Conservation (phyloP, 768 basidiomycete species). For the Leccinum rimulosum region DNA sequence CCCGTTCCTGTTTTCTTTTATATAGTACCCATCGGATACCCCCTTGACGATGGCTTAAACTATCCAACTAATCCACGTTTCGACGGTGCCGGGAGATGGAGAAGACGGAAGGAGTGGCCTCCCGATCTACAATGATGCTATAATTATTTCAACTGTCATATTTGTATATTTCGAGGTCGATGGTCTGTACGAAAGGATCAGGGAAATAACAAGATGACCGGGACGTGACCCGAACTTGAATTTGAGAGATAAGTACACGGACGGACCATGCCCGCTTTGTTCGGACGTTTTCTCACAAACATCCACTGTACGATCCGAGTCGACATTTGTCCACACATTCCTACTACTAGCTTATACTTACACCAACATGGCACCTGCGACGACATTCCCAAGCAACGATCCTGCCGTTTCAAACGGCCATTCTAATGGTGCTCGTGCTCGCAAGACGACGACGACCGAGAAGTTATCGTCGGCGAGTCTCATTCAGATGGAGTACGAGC, state of each 20-base stretch:
- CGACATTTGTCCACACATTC: not conserved
- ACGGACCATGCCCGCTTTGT: conserved; percentile 17
- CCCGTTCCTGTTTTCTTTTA: conserved; percentile 5
- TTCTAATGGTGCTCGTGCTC: conserved; percentile 4
- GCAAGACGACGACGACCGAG: conserved; percentile 14
- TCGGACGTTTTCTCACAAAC: conserved; percentile 1
- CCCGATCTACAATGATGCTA: conserved; percentile 49
- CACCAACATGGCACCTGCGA: conserved; percentile 26
- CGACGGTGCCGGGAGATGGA: conserved; percentile 64
- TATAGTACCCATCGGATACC: conserved; percentile 52
- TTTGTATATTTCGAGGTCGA: not conserved
- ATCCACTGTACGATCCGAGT: not conserved
- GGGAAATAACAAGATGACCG: not conserved
- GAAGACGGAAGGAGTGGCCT: conserved; percentile 70
- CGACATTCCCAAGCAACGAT: conserved; percentile 7
- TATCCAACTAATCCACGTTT: conserved; percentile 75
- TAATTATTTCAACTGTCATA: not conserved
- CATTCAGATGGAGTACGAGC: conserved; percentile 77
- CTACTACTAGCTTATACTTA: not conserved
- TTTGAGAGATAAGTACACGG: conserved; percentile 4
- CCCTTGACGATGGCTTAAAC: conserved; percentile 54
- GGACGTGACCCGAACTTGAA: not conserved
- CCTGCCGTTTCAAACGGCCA: conserved; percentile 12
- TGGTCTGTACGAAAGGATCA: not conserved
- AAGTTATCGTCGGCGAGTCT: conserved; percentile 62